phyloP scores from a whole-genome alignment of 495 filamentous ascomycete genomes.

The Annulohypoxylon nitens region DNA sequence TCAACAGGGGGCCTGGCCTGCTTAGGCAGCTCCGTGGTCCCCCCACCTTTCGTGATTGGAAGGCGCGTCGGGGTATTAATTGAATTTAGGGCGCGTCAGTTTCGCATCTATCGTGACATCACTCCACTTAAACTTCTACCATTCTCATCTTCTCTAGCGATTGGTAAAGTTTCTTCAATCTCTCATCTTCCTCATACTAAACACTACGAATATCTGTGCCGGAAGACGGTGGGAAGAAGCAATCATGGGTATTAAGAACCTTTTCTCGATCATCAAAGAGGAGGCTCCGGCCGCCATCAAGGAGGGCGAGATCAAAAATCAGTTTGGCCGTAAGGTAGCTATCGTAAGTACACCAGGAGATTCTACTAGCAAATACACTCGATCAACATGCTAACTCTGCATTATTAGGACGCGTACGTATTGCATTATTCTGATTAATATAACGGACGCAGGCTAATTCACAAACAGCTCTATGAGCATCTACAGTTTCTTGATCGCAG shows the following conservation, averaged over 20 bases:
- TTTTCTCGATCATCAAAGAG: constrained; percentile 89
- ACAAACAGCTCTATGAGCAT: constrained; percentile 91
- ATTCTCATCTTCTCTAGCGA: constrained; percentile 9
- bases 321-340: constrained; percentile 96
- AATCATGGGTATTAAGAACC: constrained; percentile 92
- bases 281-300: constrained; percentile 95
- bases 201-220: not conserved
- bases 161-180: not conserved
- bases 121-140: constrained; percentile 25
- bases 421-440: not conserved
- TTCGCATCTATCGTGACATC: constrained; percentile 51
- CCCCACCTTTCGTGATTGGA: constrained; percentile 36
- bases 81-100: constrained; percentile 47
- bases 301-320: constrained; percentile 96
- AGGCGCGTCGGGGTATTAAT: constrained; percentile 47
- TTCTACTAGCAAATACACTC: not conserved
- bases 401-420: constrained; percentile 84
- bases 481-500: constrained; percentile 97
- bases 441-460: constrained; percentile 43
- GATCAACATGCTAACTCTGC: constrained; percentile 24
- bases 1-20: not conserved
- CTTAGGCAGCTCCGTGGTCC: not conserved
- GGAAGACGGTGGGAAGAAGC: not conserved
- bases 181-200: not conserved
- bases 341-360: constrained; percentile 80